phyloP scores from a whole-genome alignment of 768 basidiomycete species.

The Podaxis sp. region DNA sequence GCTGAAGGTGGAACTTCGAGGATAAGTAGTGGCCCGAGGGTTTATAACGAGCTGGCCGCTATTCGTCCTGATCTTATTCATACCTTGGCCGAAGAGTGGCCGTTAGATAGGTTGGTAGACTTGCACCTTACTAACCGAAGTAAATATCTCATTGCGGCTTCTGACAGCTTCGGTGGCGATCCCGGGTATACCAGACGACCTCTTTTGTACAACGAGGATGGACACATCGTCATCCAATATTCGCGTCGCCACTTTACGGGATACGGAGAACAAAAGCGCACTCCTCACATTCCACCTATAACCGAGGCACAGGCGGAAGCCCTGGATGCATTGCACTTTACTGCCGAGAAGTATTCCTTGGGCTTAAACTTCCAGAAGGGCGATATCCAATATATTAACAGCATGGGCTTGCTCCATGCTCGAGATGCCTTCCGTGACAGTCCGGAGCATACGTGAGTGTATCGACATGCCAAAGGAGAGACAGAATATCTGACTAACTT shows the following conservation, averaged over 20 bases:
- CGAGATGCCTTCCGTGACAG: conserved; percentile 44
- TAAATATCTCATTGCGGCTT: neutral
- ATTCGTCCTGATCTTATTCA: conserved; percentile 45
- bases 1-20: conserved; percentile 45
- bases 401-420: conserved; percentile 42
- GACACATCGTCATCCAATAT: conserved; percentile 43
- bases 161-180: conserved; percentile 36
- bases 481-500: neutral
- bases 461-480: conserved; percentile 5
- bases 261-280: conserved; percentile 34
- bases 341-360: conserved; percentile 42
- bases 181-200: conserved; percentile 37
- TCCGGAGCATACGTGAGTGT: conserved; percentile 39
- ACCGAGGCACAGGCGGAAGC: conserved; percentile 51
- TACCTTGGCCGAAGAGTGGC: conserved; percentile 42
- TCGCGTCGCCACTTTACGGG: conserved; percentile 47
- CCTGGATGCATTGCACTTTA: conserved; percentile 43
- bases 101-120: conserved; percentile 34
- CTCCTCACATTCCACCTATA: conserved; percentile 42
- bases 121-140: neutral
- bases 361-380: conserved; percentile 48
- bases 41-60: conserved; percentile 47
- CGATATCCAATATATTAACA: conserved; percentile 51
- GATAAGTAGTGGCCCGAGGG: conserved; percentile 41
- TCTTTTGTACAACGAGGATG: conserved; percentile 39